Conservation (phyloP, 345 rosid species). For the Populus davidiana region DNA sequence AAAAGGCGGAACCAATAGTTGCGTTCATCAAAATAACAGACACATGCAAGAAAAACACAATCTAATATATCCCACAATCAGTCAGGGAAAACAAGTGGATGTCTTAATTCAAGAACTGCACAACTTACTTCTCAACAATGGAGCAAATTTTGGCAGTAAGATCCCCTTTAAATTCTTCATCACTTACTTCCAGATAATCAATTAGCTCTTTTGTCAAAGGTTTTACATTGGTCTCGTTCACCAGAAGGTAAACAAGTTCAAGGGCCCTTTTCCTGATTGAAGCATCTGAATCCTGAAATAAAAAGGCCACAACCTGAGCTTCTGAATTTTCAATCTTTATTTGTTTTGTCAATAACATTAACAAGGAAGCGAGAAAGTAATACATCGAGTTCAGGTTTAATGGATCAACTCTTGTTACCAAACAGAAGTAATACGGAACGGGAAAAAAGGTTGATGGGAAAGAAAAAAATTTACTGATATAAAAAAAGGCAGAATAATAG, state of each 20-base stretch:
- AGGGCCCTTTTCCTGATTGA: slow-evolving; percentile 97
- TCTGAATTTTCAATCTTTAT: slow-evolving; percentile 5
- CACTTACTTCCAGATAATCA: slow-evolving; percentile 95
- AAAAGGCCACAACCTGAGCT: slow-evolving; percentile 29
- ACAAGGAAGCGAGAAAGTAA: neutral
- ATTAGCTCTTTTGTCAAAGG: slow-evolving; percentile 84
- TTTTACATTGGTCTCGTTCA: slow-evolving; percentile 89
- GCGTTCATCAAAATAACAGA: neutral
- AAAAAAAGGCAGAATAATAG: neutral
- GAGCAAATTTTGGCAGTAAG: slow-evolving; percentile 98
- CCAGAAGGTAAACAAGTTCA: slow-evolving; percentile 77
- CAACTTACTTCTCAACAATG: slow-evolving; percentile 89
- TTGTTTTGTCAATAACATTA: slow-evolving; percentile 9
- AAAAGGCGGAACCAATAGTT: neutral
- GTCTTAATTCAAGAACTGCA: slow-evolving; percentile 11
- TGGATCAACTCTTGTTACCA: neutral
- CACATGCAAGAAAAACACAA: neutral
- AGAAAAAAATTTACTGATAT: neutral
- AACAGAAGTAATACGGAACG: neutral
- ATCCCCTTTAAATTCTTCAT: slow-evolving; percentile 93
- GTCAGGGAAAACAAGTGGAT: neutral
- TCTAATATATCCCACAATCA: neutral
- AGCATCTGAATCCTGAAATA: slow-evolving; percentile 91
- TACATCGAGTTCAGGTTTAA: neutral
- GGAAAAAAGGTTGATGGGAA: neutral